Evolutionary conservation across 2,329 filamentous ascomycete species (phyloP).

Genomic region (Sporothrix schenckii): DNA sequence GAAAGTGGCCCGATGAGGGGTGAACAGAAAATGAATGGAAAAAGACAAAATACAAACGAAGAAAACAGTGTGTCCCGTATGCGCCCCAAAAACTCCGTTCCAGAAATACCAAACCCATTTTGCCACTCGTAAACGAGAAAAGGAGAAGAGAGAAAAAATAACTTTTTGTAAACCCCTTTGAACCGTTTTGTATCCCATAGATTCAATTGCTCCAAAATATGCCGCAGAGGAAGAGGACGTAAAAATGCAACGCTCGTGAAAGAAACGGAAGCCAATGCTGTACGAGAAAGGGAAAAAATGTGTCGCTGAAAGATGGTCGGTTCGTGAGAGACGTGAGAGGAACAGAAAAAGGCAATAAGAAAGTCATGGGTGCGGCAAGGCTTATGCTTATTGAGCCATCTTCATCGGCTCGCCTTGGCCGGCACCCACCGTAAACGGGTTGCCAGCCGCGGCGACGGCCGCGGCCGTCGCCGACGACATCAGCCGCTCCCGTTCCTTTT

Average conservation of each 20-base stretch:
- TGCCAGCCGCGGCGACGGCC: conserved; percentile 35
- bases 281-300: not conserved
- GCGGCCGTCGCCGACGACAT: conserved; percentile 35
- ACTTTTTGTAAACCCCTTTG: conserved; percentile 15
- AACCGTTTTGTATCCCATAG: conserved; percentile 23
- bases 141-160: not conserved
- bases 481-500: conserved; percentile 65
- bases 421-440: conserved; percentile 33
- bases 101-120: conserved; percentile 23
- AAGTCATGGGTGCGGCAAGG: no score
- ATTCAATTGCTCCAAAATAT: conserved; percentile 28
- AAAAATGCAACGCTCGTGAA: not conserved
- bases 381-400: conserved; percentile 26
- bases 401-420: conserved; percentile 17
- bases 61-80: not conserved
- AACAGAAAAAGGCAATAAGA: not conserved
- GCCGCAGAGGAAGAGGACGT: not conserved
- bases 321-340: not conserved
- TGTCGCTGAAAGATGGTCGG: conserved; percentile 18
- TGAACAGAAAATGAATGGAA: not conserved
- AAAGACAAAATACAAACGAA: not conserved
- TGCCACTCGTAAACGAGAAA: not conserved
- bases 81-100: conserved; percentile 16
- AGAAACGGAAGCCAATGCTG: conserved; percentile 18
- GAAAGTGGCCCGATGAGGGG: not conserved